Conservation (phyloP, 352 stramenopile genomes). For the Globisporangium parvum region DNA sequence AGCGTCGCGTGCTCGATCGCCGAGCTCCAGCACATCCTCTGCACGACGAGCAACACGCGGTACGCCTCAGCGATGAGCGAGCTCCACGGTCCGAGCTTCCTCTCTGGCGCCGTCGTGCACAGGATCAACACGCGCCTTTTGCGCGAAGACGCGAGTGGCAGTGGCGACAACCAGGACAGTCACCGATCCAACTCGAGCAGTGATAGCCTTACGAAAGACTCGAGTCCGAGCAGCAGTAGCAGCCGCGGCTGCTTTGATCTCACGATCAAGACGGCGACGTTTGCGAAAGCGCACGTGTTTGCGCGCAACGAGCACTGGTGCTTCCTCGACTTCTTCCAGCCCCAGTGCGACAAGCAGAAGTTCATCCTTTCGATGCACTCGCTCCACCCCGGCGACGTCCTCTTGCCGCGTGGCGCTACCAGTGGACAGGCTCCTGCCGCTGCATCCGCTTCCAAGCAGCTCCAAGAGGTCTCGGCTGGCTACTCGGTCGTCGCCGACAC, state of each 20-base stretch:
- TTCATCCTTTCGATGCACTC: constrained; percentile 36
- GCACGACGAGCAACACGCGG: constrained; percentile 9
- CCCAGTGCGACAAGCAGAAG: constrained; percentile 8
- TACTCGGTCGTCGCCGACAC: constrained; percentile 12
- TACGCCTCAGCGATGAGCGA: constrained; percentile 27
- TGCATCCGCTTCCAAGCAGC: constrained; percentile 10
- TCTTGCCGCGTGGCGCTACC: constrained; percentile 10
- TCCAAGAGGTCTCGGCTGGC: constrained; percentile 17
- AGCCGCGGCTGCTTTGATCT: constrained; percentile 2
- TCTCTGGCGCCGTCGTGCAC: constrained; percentile 24
- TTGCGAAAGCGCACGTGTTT: constrained; percentile 22
- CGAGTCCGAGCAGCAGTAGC: too few species aligned
- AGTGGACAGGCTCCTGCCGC: constrained; percentile 8
- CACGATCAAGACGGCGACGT: constrained; percentile 29
- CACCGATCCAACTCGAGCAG: not conserved
- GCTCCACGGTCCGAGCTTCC: constrained; percentile 26
- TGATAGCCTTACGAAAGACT: too few species aligned
- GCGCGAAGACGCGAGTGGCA: not conserved
- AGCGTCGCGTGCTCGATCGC: constrained; percentile 32
- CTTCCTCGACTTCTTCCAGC: constrained; percentile 25
- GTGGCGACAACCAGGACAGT: not conserved
- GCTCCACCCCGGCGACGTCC: constrained; percentile 33
- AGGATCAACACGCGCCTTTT: constrained; percentile 11
- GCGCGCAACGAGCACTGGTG: constrained; percentile 25
- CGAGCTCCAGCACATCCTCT: constrained; percentile 28